Evolutionary conservation across 148 eudicot species (phyloP).

Genomic region (Rhododendron simsii): DNA sequence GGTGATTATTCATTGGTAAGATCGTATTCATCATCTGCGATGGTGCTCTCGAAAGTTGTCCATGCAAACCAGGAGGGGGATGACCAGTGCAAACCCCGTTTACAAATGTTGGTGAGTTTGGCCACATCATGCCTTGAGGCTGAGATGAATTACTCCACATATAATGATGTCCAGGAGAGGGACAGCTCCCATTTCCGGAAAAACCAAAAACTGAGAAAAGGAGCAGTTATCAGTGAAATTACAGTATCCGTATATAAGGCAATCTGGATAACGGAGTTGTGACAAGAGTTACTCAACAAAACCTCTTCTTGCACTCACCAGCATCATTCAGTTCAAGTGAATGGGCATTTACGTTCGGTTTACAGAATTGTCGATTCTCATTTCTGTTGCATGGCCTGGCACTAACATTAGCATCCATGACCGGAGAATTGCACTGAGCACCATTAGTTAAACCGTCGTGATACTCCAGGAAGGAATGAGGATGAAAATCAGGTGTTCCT

Average conservation of each 20-base stretch:
- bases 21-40: conserved; percentile 48
- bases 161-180: conserved; percentile 45
- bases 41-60: conserved; percentile 41
- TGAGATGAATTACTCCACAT: conserved; percentile 57
- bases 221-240: conserved; percentile 12
- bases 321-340: conserved; percentile 45
- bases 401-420: conserved; percentile 30
- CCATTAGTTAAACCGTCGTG: conserved; percentile 51
- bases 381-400: conserved; percentile 33
- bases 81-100: conserved; percentile 41
- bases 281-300: not conserved
- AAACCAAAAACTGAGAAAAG: conserved; percentile 43
- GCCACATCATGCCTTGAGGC: conserved; percentile 53
- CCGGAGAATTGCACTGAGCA: conserved; percentile 30
- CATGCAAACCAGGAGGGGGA: conserved; percentile 40
- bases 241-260: not conserved
- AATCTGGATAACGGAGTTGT: not conserved
- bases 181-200: conserved; percentile 50
- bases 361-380: conserved; percentile 39
- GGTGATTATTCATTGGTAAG: conserved; percentile 48
- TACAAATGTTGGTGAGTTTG: conserved; percentile 50
- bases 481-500: conserved; percentile 38
- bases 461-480: conserved; percentile 59
- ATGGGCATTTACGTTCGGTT: conserved; percentile 40
- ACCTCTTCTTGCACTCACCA: conserved; percentile 19